Base-by-base conservation (phyloP, 441 rosid genomes). In the Erysimum pusillum region DNA sequence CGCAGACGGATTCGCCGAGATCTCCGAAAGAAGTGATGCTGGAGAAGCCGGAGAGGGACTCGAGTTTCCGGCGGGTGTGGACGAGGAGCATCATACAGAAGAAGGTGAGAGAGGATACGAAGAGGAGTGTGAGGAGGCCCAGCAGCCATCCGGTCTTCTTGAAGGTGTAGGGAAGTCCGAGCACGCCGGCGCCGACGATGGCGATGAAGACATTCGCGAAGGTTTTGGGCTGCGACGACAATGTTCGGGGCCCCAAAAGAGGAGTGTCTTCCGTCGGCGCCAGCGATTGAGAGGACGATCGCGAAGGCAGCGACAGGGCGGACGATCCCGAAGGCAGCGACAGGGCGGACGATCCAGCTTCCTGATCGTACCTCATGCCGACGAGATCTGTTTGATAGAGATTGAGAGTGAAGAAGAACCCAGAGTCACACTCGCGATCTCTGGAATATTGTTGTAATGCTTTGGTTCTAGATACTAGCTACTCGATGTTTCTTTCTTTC, bases 21-120 rank as follows among this genome's bases (percentile, higher is more conserved):
- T 89, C 91, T n/a, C 91, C 91, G n/a, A 85, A 90, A 8, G 92
- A 90, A 38, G 80, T 76, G 67, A 86, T 87, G 66, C 80, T 84
- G 57, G 85, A 73, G 88, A 83, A 82, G 31, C 87, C 92, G 14
- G 74, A 34, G 53, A 5, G 3, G 2, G 86, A 75, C 28, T 88
- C 94, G 71, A 90, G 89, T 76, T 81, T 88, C 18, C 90, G 89
- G 69, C 94, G 87, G 18, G 92, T 90, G 60, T 54, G 68, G 65
- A 90, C 85, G 74, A 90, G 77, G 57, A 88, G 92, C 92, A 90
- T 90, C 94, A 90, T 90, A 75, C 92, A 86, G 80, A 86, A 80
- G 83, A 85, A 90, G 70, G 89, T 83, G 54, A 88, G 77, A 28
- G 80, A 71, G 85, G 87, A 63, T 0, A 63, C 69, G 54, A 63